Conservation (phyloP, 2,329 filamentous ascomycete species). For the Phoma sp. region DNA sequence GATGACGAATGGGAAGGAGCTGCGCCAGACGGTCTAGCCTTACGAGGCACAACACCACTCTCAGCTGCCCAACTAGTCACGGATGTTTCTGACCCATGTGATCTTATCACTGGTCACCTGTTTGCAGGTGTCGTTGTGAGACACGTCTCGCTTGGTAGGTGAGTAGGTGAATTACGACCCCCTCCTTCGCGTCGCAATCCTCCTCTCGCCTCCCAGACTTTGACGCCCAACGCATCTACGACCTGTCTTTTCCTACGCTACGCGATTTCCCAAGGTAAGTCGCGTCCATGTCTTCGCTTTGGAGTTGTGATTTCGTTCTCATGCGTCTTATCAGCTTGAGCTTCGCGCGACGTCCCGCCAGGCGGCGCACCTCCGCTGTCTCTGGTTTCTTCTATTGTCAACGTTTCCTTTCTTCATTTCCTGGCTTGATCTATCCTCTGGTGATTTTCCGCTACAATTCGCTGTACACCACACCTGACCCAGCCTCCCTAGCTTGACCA, state of each 20-base stretch:
- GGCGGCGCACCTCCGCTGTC: no score
- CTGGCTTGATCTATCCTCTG: neutral
- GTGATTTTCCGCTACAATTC: neutral
- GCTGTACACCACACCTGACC: neutral
- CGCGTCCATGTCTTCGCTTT: neutral
- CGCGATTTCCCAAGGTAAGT: conserved; percentile 2
- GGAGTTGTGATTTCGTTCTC: neutral
- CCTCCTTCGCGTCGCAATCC: conserved; percentile 12
- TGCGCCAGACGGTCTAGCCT: conserved; percentile 6
- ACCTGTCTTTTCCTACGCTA: neutral
- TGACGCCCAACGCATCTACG: neutral
- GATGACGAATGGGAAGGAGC: conserved; percentile 7
- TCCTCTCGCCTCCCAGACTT: neutral
- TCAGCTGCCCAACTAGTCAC: conserved; percentile 18
- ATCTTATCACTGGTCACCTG: conserved; percentile 7
- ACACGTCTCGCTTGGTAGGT: conserved; percentile 12
- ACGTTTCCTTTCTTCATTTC: neutral
- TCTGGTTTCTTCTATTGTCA: neutral
- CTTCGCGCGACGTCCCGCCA: neutral
- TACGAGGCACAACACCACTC: conserved; percentile 9
- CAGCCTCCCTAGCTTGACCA: neutral
- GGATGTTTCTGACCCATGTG: conserved; percentile 16
- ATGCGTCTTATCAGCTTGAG: neutral
- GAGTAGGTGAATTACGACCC: neutral
- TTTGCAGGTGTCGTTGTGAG: conserved; percentile 16